Base-by-base conservation (phyloP, 2,329 filamentous ascomycete genomes). In the Teratosphaeriaceae sp. region DNA sequence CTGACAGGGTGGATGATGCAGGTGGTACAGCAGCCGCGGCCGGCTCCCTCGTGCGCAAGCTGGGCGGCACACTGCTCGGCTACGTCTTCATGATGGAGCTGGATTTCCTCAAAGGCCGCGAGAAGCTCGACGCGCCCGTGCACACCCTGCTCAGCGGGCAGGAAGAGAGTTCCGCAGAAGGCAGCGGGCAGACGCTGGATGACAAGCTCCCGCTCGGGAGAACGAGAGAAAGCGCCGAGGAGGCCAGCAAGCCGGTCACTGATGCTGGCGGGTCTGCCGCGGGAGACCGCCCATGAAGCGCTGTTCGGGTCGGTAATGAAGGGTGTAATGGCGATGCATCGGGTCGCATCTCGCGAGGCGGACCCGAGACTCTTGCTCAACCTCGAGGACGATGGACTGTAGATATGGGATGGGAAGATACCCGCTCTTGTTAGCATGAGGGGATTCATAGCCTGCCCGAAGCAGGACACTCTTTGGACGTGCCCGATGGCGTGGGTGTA, bases 71-170 rank as follows among this genome's bases (percentile, higher is more conserved):
- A n/a, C 74, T 97, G 36, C 69, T 95, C 46, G 90, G 88, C 56
- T 97, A 86, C 69, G 72, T 96, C 50, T 98, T 98, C 74, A 86
- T 98, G 59, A 85, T 97, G 64, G 90, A 97, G 68, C 84, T 98
- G 52, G 84, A 88, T 57, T 90, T 92, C 69, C 80, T 98, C 55
- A 87, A 94, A 64, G 92, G 92, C 55, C 81, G 88, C 56, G 84
- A 88, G 50, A 92, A 94, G 76, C 84, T 98, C 55, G 80, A 83
- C 55, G 83, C 82, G 43, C 88, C 88, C 9, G 83, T 89, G 40
- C 79, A 85, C 64, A 94, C 90, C 33, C 79, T 98, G 27, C 78
- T 98, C 49, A 82, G 74, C 35, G 78, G 78, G 50, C 79, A 84
- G 62, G 67, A 71, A 51, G 60, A 68, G 55, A 62, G 44, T 21